Conservation (phyloP, 805 yeast genomes). For the Helenozyma baotianmanensis region DNA sequence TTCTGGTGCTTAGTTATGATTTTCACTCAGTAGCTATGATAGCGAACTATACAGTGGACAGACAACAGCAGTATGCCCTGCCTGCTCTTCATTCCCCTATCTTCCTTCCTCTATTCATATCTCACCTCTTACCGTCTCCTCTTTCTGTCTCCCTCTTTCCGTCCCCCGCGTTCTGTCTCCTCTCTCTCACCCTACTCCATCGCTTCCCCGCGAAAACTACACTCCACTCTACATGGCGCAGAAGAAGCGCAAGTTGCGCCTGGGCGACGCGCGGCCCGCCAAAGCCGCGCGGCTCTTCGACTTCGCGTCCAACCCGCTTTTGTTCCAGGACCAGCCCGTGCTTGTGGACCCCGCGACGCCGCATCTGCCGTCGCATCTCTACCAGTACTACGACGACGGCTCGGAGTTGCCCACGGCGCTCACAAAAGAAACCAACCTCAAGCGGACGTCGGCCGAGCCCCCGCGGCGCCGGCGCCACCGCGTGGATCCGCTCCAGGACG, state of each 20-base stretch:
- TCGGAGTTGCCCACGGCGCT: background rate
- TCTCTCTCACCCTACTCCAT: too few relatives aligned
- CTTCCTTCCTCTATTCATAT: too few relatives aligned
- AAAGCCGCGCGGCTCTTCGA: slow-evolving; percentile 22
- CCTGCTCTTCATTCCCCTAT: too few relatives aligned
- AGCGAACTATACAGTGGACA: too few relatives aligned
- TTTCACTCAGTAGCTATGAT: too few relatives aligned
- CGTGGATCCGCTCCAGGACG: slow-evolving; percentile 44
- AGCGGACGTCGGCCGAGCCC: slow-evolving; percentile 2
- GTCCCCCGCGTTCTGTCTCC: too few relatives aligned
- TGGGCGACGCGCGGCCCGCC: slow-evolving; percentile 16
- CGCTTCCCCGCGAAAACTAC: too few relatives aligned
- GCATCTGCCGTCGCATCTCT: slow-evolving; percentile 6
- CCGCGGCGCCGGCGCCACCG: slow-evolving; percentile 20
- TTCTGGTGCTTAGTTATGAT: too few relatives aligned
- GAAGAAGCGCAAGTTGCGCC: slow-evolving; percentile 25
- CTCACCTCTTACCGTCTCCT: too few relatives aligned
- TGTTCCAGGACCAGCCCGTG: slow-evolving; percentile 21
- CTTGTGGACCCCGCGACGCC: slow-evolving; percentile 6
- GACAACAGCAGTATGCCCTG: too few relatives aligned
- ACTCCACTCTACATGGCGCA: too few relatives aligned
- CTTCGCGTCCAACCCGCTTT: slow-evolving; percentile 29
- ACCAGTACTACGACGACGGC: slow-evolving; percentile 13
- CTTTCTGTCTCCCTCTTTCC: too few relatives aligned
- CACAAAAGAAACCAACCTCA: background rate